phyloP scores from a whole-genome alignment of 1,139 yeast species.

The Hansenula lynferdii region DNA sequence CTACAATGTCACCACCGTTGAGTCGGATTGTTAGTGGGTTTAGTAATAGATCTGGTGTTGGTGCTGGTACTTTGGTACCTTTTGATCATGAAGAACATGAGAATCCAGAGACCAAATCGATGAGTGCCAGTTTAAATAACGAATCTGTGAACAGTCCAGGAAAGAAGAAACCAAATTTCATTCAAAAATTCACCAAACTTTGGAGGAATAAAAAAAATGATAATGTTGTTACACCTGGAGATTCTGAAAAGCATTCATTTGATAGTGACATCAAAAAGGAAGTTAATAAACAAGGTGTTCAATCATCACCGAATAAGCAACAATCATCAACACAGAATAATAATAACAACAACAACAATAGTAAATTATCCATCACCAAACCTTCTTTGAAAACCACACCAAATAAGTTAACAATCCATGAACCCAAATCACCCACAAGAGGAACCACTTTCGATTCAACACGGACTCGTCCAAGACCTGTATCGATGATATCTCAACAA shows the following conservation, averaged over 20 bases:
- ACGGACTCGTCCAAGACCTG: conserved; percentile 46
- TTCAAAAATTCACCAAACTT: conserved; percentile 18
- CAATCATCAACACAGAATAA: no score
- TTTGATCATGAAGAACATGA: no score
- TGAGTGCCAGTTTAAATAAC: no score
- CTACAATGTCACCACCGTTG: conserved; percentile 17
- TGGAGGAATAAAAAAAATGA: conserved; percentile 13
- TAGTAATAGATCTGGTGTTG: conserved; percentile 16
- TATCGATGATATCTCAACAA: conserved; percentile 61
- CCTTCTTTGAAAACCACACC: no score
- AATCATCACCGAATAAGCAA: neutral
- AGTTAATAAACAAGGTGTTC: neutral
- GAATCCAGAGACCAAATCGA: no score
- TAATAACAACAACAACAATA: no score
- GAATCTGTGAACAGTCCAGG: conserved; percentile 17
- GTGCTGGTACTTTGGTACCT: no score
- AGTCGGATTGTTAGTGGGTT: conserved; percentile 20
- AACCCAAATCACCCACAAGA: conserved; percentile 18
- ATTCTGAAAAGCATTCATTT: neutral
- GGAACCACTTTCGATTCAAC: conserved; percentile 5
- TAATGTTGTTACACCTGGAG: neutral
- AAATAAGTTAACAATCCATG: conserved; percentile 14
- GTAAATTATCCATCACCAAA: conserved; percentile 5
- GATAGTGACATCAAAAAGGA: no score
- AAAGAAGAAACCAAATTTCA: conserved; percentile 18